Evolutionary conservation across 805 yeast species (phyloP), one percentile per base, ranked within the genome.

Genomic region (Candida bentonensis): DNA sequence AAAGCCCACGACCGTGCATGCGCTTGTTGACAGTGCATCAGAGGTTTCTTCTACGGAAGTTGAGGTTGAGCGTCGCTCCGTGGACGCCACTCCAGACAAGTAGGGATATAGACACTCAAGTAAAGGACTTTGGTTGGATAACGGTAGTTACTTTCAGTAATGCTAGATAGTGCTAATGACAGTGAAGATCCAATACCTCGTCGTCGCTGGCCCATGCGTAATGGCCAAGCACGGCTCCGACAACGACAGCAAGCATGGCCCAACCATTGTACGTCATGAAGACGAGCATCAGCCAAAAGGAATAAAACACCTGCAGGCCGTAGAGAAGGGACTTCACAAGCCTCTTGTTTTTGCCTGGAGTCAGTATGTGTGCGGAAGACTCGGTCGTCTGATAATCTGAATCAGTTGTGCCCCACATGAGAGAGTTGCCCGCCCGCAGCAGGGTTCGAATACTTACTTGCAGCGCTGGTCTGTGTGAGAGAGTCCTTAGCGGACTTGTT

Each of bases 231-330:
- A 68, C 70, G 1, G 92, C 92, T 2, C 94, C 94, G 1, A 69
- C 50, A 1, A 75, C 77, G 7, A 82, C 82, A 2, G 89, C 77
- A 4, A 75, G 41, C 92, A 83, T 82, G 26, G 78, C 71, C 88
- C 88, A 84, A 11, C 89, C 68, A 57, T 83, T 83, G 59, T 81
- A 84, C 3, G 89, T 82, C 95, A 84, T 84, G 53, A 83, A 84
- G 0, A 85, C 74, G 51, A 83, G 70, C 94, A 84, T 83, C 53
- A 78, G 63, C 65, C 78, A 63, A 40, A 50, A 50, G 9, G 57
- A 53, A 47, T 54, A 55, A 23, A 54, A 56, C 7, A 55, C 58
- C 46, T 53, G 56, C 3, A 48, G 9, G 15, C 55, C 57, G 34
- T 55, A 55, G 21, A 52, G 57, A 3, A 54, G 2, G 3, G 57